Percentiles rank a stretch among this genome's conserved stretches.
Evolutionary conservation across 179 eudicot genomes (phyloP).

Genomic region (Drosera spatulata): DNA sequence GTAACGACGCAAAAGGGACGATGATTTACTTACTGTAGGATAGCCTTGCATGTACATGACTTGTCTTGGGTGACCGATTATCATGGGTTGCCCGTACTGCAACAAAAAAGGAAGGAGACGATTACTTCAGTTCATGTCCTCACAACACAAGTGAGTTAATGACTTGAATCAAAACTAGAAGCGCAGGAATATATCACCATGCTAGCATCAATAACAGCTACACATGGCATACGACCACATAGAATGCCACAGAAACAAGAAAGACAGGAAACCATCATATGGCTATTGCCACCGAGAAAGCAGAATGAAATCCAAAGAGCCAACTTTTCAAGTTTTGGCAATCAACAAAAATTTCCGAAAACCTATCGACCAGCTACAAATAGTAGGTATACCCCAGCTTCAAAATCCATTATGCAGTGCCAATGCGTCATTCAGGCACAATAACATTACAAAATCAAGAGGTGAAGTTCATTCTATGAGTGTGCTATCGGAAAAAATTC

Average conservation of each 20-base stretch:
- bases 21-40: conserved; percentile 50
- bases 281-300: no score
- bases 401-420: no score
- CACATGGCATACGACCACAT: not conserved
- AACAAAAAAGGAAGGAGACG: not conserved
- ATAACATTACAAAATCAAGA: not conserved
- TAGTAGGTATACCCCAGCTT: no score
- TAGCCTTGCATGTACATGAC: conserved; percentile 85
- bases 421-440: not conserved
- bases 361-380: no score
- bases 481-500: not conserved
- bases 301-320: no score
- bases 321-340: no score
- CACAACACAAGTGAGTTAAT: no score
- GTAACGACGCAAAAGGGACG: not conserved
- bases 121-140: no score
- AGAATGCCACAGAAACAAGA: not conserved
- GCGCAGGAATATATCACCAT: not conserved
- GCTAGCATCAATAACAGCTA: not conserved
- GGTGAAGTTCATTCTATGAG: not conserved
- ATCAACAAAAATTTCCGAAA: no score
- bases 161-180: no score
- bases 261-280: no score
- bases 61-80: conserved; percentile 81
- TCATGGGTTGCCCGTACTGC: conserved; percentile 96